These are phyloP conservation scores for Suhomyces maxii DNA, from an alignment of 1,139 yeast genomes.

Conservation along the genomic window DNA sequence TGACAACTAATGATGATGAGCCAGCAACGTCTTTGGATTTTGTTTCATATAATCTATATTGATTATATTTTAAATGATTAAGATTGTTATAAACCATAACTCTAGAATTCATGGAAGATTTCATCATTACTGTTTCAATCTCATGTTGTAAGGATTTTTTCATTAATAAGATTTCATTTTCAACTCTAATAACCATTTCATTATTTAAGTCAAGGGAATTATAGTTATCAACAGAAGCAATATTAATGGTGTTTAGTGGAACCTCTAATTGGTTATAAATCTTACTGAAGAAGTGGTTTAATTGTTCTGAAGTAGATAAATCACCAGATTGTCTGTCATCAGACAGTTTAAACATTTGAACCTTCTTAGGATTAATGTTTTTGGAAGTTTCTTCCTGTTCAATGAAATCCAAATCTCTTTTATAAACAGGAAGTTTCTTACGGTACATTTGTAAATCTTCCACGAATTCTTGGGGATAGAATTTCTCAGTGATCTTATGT, in stretches of 20 bases:
- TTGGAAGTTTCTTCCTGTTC: slow-evolving; percentile 27
- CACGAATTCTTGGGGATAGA: slow-evolving; percentile 42
- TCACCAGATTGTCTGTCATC: slow-evolving; percentile 3
- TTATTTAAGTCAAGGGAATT: slow-evolving; percentile 29
- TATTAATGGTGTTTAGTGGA: slow-evolving; percentile 31
- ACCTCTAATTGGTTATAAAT: slow-evolving; percentile 26
- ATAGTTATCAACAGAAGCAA: slow-evolving; percentile 32
- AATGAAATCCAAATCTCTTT: slow-evolving; percentile 41
- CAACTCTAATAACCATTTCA: slow-evolving; percentile 23
- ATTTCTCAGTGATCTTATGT: slow-evolving; percentile 19
- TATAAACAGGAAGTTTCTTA: slow-evolving; percentile 35
- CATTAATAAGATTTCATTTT: slow-evolving; percentile 34
- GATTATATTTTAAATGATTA: slow-evolving; percentile 29
- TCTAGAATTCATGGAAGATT: slow-evolving; percentile 21
- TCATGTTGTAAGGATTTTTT: slow-evolving; percentile 29
- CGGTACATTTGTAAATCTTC: slow-evolving; percentile 39
- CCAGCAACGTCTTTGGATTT: slow-evolving; percentile 13
- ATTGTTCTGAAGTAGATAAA: slow-evolving; percentile 6
- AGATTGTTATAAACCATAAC: slow-evolving; percentile 23
- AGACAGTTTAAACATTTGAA: slow-evolving; percentile 4
- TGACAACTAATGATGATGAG: slow-evolving; percentile 18
- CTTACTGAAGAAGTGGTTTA: slow-evolving; percentile 16
- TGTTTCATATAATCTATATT: slow-evolving; percentile 32
- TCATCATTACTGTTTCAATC: slow-evolving; percentile 30
- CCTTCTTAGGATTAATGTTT: slow-evolving; percentile 24